Base-by-base conservation (phyloP, 2,329 filamentous ascomycete genomes). In the Venturia carpophila region DNA sequence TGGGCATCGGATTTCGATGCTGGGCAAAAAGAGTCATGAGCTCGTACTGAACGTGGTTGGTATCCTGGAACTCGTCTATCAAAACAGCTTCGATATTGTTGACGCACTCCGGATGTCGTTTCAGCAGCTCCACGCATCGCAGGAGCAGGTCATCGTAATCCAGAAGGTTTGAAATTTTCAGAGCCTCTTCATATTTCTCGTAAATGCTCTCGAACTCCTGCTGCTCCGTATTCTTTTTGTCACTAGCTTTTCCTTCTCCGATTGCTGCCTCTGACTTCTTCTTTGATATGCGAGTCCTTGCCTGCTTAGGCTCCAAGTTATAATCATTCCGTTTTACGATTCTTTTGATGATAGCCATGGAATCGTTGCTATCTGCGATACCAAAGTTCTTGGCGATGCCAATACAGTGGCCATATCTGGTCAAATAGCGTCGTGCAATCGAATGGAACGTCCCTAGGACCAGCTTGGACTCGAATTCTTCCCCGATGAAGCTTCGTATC, bases 41-140 rank as follows among this genome's bases (percentile, higher is more conserved):
- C 70, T 97, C 91, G 71, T 96, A 97, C 75, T 99, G 93, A 5
- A 97, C 87, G 24, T 91, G 84, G 73, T 97, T 99, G 9, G 93
- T 97, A 76, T 99, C 93, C 76, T 99, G 93, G 68, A 97, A 99
- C 73, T 99, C 93, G 73, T 99, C 93, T 68, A 99, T 95, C 58
- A 99, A 81, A 7, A 97, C 92, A 0, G 91, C 86, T 74, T 97
- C 87, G 21, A 99, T 87, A 70, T 96, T 97, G 17, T 87, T 87
- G 3, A 97, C 92, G 71, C 92, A 97, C 17, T 84, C 80, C 0
- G 92, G 91, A 69, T 90, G 84, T 24, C 81, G 79, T 66, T 82
- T 83, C 24, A 99, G 82, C 13, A 99, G 82, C 66, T 95, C 86
- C 10, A 90, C 88, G 69, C 92, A 96, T 69, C 87, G 85, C 17